Evolutionary conservation across 2,329 filamentous ascomycete genomes (phyloP), one percentile per base, ranked within the genome.

Genomic region (Arthroderma sp.): DNA sequence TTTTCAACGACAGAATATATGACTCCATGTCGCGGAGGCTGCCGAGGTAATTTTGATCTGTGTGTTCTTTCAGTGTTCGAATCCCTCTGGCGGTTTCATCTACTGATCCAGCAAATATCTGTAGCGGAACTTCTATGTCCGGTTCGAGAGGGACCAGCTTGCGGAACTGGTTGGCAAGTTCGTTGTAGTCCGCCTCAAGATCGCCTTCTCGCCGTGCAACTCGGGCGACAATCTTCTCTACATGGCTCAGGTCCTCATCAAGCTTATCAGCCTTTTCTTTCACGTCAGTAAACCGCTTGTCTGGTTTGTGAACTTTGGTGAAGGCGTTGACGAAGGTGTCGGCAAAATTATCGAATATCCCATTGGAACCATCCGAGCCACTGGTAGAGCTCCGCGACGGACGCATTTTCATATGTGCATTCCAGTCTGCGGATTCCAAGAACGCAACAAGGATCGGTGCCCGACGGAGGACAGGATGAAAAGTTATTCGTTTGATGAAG

Each of bases 261-360:
- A 98, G 74, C 66, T 94, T 96, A 65, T 93, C 84, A 33, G 85
- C 85, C 61, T 85, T 85, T 58, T 96, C 91, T 56, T 81, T 81
- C 48, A 96, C 88, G 60, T 96, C 89, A 52, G 93, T 81, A 63
- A 98, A 98, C 30, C 91, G 83, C 55, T 85, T 83, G 64, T 98
- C 91, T 5, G 88, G 84, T 63, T 93, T 94, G 70, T 96, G 85
- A 1, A 94, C 82, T 64, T 96, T 98, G 40, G 84, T 88, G 58
- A 98, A 98, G 34, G 87, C 89, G 60, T 96, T 96, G 63, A 98
- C 83, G 60, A 96, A 93, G 32, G 84, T 93, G 62, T 98, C 91
- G 36, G 91, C 86, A 59, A 96, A 86, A 56, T 85, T 88, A 60
- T 98, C 91, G 55, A 98, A 91, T 37, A 96, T 85, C 34, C 87